Evolutionary conservation across 306 rosid genomes (phyloP).

Genomic region (Cicer chorassanicum): DNA sequence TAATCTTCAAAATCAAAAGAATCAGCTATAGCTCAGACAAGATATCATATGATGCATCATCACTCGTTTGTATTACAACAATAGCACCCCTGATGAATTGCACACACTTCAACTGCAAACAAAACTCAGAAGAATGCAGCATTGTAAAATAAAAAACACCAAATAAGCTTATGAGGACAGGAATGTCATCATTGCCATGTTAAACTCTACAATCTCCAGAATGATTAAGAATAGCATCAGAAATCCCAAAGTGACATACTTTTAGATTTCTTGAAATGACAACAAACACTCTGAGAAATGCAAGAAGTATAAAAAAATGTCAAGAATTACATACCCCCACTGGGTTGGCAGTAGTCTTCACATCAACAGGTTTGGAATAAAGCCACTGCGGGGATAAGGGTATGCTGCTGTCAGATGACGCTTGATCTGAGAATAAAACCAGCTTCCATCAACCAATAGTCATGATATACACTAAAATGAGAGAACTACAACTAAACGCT

Average conservation of each 20-base stretch:
- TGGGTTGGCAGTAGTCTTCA: slow-evolving; percentile 51
- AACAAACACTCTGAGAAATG: not conserved
- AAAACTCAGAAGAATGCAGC: not conserved
- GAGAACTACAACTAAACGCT: not conserved
- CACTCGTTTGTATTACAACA: slow-evolving; percentile 23
- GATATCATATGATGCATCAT: slow-evolving; percentile 1
- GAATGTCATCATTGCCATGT: not conserved
- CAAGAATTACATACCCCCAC: slow-evolving; percentile 54
- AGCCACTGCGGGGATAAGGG: slow-evolving; percentile 86
- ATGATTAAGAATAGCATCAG: slow-evolving; percentile 21
- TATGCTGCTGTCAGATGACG: slow-evolving; percentile 60
- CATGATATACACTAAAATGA: not conserved
- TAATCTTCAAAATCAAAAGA: slow-evolving; percentile 32
- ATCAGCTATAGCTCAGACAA: slow-evolving; percentile 6
- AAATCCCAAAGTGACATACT: not conserved
- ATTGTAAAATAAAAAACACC: not conserved
- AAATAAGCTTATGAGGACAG: slow-evolving; percentile 10
- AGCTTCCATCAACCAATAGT: slow-evolving; percentile 35
- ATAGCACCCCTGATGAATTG: not conserved
- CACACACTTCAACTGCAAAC: slow-evolving; percentile 7
- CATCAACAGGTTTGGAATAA: slow-evolving; percentile 68
- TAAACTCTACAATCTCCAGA: slow-evolving; percentile 9
- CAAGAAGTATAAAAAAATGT: not conserved
- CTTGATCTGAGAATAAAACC: slow-evolving; percentile 58
- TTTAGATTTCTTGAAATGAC: slow-evolving; percentile 1